Conservation (phyloP, 441 rosid genomes). For the Raphanus hybrid region DNA sequence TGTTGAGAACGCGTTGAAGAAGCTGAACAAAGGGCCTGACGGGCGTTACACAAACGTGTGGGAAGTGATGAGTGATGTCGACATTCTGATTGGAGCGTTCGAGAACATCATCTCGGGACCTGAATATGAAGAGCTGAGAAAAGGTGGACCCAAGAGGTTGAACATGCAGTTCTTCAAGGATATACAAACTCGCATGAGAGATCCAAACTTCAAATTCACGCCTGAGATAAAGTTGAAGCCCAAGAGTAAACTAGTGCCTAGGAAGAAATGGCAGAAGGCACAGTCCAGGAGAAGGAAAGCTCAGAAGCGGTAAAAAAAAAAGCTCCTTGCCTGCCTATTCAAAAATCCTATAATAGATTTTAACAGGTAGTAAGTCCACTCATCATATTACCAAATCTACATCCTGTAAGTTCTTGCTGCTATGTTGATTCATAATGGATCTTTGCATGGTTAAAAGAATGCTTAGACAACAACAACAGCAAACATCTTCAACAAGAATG, state of each 20-base stretch:
- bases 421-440: background rate
- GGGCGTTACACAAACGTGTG: slow-evolving; percentile 88
- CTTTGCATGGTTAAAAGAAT: background rate
- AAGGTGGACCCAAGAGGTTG: slow-evolving; percentile 89
- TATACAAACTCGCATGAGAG: slow-evolving; percentile 92
- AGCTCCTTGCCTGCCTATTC: slow-evolving; percentile 1
- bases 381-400: background rate
- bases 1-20: slow-evolving; percentile 90
- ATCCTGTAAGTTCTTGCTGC: background rate
- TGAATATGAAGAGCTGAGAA: slow-evolving; percentile 90
- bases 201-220: slow-evolving; percentile 85
- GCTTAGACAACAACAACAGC: slow-evolving; percentile 8
- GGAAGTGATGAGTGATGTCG: slow-evolving; percentile 94
- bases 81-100: slow-evolving; percentile 85
- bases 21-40: slow-evolving; percentile 91
- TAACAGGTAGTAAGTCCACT: slow-evolving; percentile 28
- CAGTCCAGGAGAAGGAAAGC: slow-evolving; percentile 87
- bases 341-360: background rate
- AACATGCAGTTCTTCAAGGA: slow-evolving; percentile 94
- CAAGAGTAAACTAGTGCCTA: slow-evolving; percentile 83
- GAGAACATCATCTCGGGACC: slow-evolving; percentile 92
- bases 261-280: slow-evolving; percentile 88
- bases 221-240: slow-evolving; percentile 91
- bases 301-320: slow-evolving; percentile 57
- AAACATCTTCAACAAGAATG: background rate